Evolutionary conservation across 1,284 basidiomycete species (phyloP).

Genomic region (Xanthoconium separans): DNA sequence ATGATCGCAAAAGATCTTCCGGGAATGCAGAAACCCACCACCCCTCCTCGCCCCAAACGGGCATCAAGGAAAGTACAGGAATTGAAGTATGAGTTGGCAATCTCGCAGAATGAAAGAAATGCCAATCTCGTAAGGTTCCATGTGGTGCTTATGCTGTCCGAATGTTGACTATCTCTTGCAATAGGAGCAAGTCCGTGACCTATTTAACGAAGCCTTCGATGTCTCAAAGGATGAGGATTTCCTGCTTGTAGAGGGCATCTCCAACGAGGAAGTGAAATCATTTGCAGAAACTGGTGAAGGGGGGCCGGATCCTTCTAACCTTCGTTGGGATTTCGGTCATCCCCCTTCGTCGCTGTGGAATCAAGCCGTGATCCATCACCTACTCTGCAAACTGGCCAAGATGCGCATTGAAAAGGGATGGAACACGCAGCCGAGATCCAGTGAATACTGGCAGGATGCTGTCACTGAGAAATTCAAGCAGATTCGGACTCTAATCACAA

Average conservation of each 20-base stretch:
- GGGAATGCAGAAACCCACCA: no score
- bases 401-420: neutral
- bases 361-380: neutral
- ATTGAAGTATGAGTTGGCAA: no score
- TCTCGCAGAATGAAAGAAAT: no score
- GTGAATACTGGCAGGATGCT: slow-evolving; percentile 1
- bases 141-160: no score
- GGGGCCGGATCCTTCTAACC: neutral
- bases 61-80: no score
- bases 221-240: neutral
- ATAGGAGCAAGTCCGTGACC: slow-evolving; percentile 1
- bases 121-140: no score
- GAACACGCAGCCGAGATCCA: neutral
- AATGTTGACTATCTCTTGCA: no score
- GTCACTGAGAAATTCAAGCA: neutral
- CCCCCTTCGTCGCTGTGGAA: neutral
- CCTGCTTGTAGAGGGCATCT: neutral
- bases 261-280: neutral
- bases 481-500: no score
- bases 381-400: neutral
- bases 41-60: no score
- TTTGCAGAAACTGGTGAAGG: neutral
- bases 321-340: slow-evolving; percentile 1
- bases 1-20: no score
- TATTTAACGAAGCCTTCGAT: neutral